Evolutionary conservation across 768 basidiomycete species (phyloP).

Genomic region (Leccinellum albellum): DNA sequence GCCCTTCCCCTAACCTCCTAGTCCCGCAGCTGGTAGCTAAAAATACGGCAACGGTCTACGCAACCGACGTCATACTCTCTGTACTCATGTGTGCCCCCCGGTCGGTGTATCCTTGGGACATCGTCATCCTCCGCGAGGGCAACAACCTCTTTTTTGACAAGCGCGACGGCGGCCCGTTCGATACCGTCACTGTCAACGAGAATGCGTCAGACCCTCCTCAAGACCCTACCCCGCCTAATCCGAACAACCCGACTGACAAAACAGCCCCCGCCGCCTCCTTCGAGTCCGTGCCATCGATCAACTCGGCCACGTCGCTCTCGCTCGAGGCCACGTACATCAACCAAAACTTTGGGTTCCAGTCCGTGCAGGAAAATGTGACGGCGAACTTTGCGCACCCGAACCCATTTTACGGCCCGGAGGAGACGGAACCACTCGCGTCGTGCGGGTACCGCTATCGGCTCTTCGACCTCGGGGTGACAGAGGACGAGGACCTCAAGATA

Average conservation of each 20-base stretch:
- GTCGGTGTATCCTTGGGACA: conserved; percentile 98
- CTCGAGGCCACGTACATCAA: conserved; percentile 99
- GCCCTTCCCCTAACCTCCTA: background rate
- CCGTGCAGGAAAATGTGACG: conserved; percentile 70
- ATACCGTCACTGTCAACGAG: conserved; percentile 97
- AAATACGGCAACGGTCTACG: conserved; percentile 82
- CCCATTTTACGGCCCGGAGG: conserved; percentile 92
- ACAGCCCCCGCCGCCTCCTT: conserved; percentile 34
- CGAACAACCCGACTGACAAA: conserved; percentile 73
- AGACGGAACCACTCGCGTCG: conserved; percentile 91
- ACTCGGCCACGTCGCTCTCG: conserved; percentile 88
- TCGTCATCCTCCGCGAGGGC: conserved; percentile 90
- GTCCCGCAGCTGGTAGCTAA: conserved; percentile 65
- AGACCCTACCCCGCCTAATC: conserved; percentile 74
- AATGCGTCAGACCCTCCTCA: conserved; percentile 93
- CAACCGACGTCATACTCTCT: conserved; percentile 92
- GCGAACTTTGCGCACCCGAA: conserved; percentile 83
- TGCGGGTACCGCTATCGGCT: conserved; percentile 96
- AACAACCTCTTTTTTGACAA: conserved; percentile 96
- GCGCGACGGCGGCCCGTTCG: conserved; percentile 94
- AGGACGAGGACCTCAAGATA: conserved; percentile 88
- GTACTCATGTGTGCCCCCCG: conserved; percentile 95
- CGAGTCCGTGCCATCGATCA: conserved; percentile 75
- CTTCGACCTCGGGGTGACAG: conserved; percentile 86
- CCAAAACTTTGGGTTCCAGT: conserved; percentile 97